These are phyloP conservation scores for Chlorophyllum brunneum DNA, from an alignment of 768 basidiomycete species.

Conservation along the genomic window DNA sequence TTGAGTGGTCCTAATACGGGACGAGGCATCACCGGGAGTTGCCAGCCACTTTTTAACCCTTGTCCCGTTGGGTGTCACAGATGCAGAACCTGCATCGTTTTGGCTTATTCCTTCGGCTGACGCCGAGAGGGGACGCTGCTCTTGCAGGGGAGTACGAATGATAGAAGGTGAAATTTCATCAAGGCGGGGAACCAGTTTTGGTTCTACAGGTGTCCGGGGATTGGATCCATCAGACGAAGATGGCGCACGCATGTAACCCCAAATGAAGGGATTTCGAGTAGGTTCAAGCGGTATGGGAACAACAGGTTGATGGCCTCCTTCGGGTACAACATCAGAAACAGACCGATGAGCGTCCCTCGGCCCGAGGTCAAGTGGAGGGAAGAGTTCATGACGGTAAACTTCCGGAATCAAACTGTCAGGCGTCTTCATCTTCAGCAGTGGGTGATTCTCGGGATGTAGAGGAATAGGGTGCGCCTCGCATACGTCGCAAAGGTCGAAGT, in stretches of 20 bases:
- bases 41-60: neutral
- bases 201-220: neutral
- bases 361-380: neutral
- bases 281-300: neutral
- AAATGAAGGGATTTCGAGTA: slow-evolving; percentile 2
- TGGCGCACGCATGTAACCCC: slow-evolving; percentile 7
- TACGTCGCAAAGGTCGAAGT: slow-evolving; percentile 75
- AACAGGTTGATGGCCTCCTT: neutral
- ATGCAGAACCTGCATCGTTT: neutral
- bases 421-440: slow-evolving; percentile 69
- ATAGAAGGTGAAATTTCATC: slow-evolving; percentile 15
- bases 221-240: neutral
- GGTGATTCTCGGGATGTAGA: slow-evolving; percentile 68
- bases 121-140: neutral
- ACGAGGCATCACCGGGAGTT: neutral
- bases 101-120: neutral
- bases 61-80: too few species aligned
- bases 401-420: slow-evolving; percentile 39
- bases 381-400: slow-evolving; percentile 17
- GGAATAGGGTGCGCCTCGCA: slow-evolving; percentile 82
- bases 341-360: neutral
- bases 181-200: slow-evolving; percentile 9
- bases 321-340: neutral
- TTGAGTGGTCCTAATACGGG: neutral
- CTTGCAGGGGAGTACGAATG: neutral